phyloP scores from a whole-genome alignment of 1,284 basidiomycete genomes.

The Rugiboletus extremiorientalis region DNA sequence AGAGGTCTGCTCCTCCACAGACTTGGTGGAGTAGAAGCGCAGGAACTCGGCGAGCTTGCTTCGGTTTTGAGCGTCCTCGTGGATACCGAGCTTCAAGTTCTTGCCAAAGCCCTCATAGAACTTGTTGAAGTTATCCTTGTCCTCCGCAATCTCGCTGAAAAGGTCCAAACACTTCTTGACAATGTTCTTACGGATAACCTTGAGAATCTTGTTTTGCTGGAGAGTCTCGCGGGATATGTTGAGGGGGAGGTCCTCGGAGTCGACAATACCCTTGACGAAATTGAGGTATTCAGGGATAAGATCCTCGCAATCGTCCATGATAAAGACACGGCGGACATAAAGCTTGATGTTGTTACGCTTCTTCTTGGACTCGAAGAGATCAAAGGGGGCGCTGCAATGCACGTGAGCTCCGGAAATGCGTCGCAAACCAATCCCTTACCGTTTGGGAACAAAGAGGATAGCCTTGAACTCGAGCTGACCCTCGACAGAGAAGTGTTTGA shows the following conservation, averaged over 20 bases:
- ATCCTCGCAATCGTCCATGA: constrained; percentile 99
- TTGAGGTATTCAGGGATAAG: constrained; percentile 99
- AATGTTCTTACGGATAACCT: constrained; percentile 98
- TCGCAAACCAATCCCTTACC: constrained; percentile 49
- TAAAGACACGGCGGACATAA: constrained; percentile 99
- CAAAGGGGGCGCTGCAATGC: constrained; percentile 82
- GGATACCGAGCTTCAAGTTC: constrained; percentile 99
- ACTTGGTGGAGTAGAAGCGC: constrained; percentile 98
- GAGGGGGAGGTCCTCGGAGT: constrained; percentile 99
- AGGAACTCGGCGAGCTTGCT: constrained; percentile 99
- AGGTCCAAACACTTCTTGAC: constrained; percentile 99
- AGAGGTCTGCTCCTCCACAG: constrained; percentile 88
- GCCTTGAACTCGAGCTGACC: constrained; percentile 99
- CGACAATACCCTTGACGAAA: constrained; percentile 99
- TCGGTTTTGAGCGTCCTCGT: constrained; percentile 99
- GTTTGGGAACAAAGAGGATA: constrained; percentile 95
- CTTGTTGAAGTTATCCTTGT: constrained; percentile 99
- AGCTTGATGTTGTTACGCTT: constrained; percentile 99
- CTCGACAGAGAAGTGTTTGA: constrained; percentile 99
- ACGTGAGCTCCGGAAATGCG: constrained; percentile 2
- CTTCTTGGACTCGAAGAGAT: constrained; percentile 99
- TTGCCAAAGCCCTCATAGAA: constrained; percentile 97
- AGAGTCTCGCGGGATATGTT: constrained; percentile 99
- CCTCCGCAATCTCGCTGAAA: constrained; percentile 96
- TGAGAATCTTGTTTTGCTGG: constrained; percentile 99